Base-by-base conservation (phyloP, 2,329 filamentous ascomycete species). In the Cladosporium cucumerinum region DNA sequence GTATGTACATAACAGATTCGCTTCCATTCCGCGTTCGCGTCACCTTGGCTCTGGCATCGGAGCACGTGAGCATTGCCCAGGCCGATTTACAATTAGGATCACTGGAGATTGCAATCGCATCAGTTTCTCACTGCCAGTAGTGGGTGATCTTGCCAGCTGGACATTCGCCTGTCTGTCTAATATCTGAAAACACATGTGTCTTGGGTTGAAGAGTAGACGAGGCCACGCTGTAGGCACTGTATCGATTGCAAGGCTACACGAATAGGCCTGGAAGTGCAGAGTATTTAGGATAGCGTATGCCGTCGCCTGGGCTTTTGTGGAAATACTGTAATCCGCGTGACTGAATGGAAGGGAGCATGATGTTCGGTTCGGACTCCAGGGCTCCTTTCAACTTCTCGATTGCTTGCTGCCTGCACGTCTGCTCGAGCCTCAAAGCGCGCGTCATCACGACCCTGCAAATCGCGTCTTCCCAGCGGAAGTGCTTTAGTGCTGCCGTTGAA, bases 381-480 rank as follows among this genome's bases (percentile, higher is more conserved):
- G n/a, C n/a, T n/a, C n/a, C n/a, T n/a, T n/a, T n/a, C n/a, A n/a
- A n/a, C n/a, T n/a, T n/a, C n/a, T n/a, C n/a, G n/a, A n/a, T n/a
- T n/a, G n/a, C n/a, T n/a, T n/a, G n/a, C n/a, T n/a, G n/a, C n/a
- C n/a, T n/a, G n/a, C n/a, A n/a, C n/a, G n/a, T n/a, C n/a, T n/a
- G n/a, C n/a, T n/a, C n/a, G n/a, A n/a, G n/a, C n/a, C n/a, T n/a
- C n/a, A n/a, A n/a, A n/a, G 30, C 30, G 51, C 51, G 51, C 51
- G 51, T 54, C 51, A 54, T 32, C 26, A 52, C 49, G 51, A 32
- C 51, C 51, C 51, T 54, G 30, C n/a, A 28, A 18, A 54, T 32
- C 51, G 51, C 51, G 51, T 54, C 51, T 54, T n/a, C 51, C 51
- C 18, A 54, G 51, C 51, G 4, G 5, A 54, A 54, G 51, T 54